Evolutionary conservation across 78 protist species (phyloP).

Genomic region (Pigoraptor vietnamica): DNA sequence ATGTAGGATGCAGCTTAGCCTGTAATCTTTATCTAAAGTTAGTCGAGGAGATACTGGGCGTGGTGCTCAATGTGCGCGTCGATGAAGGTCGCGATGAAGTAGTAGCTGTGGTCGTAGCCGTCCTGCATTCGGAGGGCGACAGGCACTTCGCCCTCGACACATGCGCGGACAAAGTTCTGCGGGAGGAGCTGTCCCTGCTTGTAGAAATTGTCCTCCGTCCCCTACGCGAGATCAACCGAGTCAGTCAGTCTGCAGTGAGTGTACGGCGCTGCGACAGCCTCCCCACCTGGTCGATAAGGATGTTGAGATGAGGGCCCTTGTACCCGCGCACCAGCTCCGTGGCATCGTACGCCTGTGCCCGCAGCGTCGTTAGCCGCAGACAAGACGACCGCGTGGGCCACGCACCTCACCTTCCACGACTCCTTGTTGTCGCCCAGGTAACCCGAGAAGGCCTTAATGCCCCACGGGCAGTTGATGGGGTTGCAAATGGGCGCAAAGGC

Average conservation of each 20-base stretch:
- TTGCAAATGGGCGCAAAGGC: constrained; percentile 90
- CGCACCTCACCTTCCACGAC: constrained; percentile 9
- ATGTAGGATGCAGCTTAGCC: too few relatives aligned
- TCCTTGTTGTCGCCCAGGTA: constrained; percentile 71
- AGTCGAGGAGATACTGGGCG: constrained; percentile 24
- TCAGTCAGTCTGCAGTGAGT: not conserved
- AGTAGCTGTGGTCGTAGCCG: constrained; percentile 87
- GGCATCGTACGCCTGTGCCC: constrained; percentile 39
- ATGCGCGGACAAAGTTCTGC: constrained; percentile 7
- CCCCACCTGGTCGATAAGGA: constrained; percentile 68
- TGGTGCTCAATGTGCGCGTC: constrained; percentile 74
- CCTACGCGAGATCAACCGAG: not conserved
- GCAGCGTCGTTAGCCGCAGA: too few relatives aligned
- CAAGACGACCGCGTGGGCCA: not conserved
- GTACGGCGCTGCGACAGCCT: not conserved
- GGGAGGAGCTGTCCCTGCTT: constrained; percentile 19
- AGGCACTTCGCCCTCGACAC: not conserved
- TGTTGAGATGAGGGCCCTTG: constrained; percentile 24
- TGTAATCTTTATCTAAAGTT: not conserved
- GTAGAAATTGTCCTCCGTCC: constrained; percentile 50
- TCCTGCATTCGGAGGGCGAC: constrained; percentile 35
- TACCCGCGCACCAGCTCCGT: constrained; percentile 22
- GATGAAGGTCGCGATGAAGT: constrained; percentile 71
- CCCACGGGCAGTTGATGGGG: constrained; percentile 68
- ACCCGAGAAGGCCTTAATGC: constrained; percentile 55